Evolutionary conservation across 2,329 filamentous ascomycete genomes (phyloP).

Genomic region (Aspergillus japonicus): DNA sequence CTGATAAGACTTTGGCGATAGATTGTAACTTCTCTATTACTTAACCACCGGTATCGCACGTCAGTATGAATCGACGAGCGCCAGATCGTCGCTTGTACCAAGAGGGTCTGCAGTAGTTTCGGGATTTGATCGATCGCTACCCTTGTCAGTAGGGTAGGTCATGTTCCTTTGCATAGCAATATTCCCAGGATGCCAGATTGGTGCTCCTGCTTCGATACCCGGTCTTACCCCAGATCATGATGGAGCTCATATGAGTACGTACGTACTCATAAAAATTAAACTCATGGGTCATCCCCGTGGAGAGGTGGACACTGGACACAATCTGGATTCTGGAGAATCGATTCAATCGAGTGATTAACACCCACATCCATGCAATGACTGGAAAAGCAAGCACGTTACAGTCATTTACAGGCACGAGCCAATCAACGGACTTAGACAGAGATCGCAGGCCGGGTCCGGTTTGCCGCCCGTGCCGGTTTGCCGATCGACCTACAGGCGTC

Average conservation of each 20-base stretch:
- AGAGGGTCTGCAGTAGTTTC: neutral
- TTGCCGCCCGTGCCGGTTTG: slow-evolving; percentile 34
- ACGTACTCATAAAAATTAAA: neutral
- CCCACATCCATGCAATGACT: neutral
- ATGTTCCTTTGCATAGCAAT: neutral
- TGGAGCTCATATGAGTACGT: neutral
- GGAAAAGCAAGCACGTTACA: neutral
- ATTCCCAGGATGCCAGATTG: neutral
- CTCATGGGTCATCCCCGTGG: neutral
- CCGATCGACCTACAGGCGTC: slow-evolving; percentile 20
- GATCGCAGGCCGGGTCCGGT: slow-evolving; percentile 8
- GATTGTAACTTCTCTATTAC: neutral
- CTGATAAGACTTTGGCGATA: neutral
- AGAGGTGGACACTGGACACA: neutral
- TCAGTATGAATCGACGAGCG: neutral
- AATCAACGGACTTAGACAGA: neutral
- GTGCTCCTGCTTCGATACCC: neutral
- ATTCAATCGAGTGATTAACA: neutral
- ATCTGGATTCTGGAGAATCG: neutral
- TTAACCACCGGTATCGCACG: neutral
- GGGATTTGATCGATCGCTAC: neutral
- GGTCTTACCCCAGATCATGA: neutral
- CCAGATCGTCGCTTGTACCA: neutral
- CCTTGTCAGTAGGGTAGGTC: neutral
- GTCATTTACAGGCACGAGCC: neutral